These are phyloP conservation scores for Melaleuca quinquenervia DNA, from an alignment of 345 rosid species.

Conservation along the genomic window DNA sequence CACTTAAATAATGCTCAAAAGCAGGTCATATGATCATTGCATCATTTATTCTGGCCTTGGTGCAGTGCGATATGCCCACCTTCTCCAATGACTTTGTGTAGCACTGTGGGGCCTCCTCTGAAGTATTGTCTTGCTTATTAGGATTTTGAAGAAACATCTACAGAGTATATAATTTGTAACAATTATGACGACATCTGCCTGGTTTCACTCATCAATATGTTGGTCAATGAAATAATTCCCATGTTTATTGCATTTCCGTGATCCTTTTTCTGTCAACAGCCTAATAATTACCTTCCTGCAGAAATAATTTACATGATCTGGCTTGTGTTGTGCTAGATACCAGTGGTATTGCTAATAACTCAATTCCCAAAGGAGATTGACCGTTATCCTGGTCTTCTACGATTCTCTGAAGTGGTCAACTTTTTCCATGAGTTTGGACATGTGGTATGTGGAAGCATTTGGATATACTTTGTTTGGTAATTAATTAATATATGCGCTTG, in stretches of 20 bases:
- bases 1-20: not conserved
- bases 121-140: not conserved
- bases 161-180: not conserved
- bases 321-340: constrained; percentile 34
- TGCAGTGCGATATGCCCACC: not conserved
- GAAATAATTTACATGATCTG: not conserved
- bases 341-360: constrained; percentile 66
- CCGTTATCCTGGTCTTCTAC: constrained; percentile 37
- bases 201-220: not conserved
- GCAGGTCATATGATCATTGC: not conserved
- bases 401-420: constrained; percentile 85
- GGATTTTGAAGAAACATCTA: not conserved
- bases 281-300: not conserved
- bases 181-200: not conserved
- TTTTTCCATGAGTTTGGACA: constrained; percentile 95
- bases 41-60: not conserved
- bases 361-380: constrained; percentile 46
- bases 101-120: not conserved
- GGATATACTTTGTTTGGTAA: not conserved
- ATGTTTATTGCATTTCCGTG: not conserved
- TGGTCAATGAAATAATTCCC: not conserved
- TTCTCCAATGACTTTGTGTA: not conserved
- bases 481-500: not conserved
- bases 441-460: constrained; percentile 58
- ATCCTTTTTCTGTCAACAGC: not conserved